Base-by-base conservation (phyloP, 2,329 filamentous ascomycete genomes). In the Pseudopyrenochaeta lycopersici region DNA sequence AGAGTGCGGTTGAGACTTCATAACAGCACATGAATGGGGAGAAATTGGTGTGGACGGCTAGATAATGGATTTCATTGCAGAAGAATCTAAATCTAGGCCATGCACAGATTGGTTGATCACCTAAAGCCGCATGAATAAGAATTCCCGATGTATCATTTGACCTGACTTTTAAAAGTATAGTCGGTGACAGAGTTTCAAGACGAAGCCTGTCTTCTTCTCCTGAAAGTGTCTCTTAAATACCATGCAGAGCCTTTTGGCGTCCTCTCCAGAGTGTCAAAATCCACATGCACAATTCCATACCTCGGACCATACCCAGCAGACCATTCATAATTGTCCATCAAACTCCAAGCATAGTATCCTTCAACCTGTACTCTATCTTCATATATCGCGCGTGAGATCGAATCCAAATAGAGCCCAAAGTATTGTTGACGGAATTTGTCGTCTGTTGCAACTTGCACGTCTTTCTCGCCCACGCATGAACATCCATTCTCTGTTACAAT, bases 281-380 rank as follows among this genome's bases (percentile, higher is more conserved):
- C 76, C 5, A 79, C 67, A 75, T 76, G 79, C 0, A 73, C 76
- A 10, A 71, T 71, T 0, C 77, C 77, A 32, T 78, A 79, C 1
- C 76, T 60, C 49, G 76, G 74, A 0, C 69, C 73, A 49, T 66
- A 78, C 0, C 77, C 77, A 2, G 74, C 74, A 15, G 76, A 72
- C 77, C 77, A 79, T 54, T 79, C 54, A 39, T 76, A 78, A 17
- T 79, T 79, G 36, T 79, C 77, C 0, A 72, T 74, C 35, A 78
- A 76, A 0, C 73, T 77, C 76, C 77, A 79, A 0, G 67, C 77
- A 49, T 78, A 78, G 49, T 77, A 78, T 0, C 72, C 74, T 50
- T 72, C 73, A 45, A 78, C 75, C 9, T 76, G 56, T 2, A 77
- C 68, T 0, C 76, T 75, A 42, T 66, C 63, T 31, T 77, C 52